Base-by-base conservation (phyloP, 768 basidiomycete species). In the Suillus tomentosus region DNA sequence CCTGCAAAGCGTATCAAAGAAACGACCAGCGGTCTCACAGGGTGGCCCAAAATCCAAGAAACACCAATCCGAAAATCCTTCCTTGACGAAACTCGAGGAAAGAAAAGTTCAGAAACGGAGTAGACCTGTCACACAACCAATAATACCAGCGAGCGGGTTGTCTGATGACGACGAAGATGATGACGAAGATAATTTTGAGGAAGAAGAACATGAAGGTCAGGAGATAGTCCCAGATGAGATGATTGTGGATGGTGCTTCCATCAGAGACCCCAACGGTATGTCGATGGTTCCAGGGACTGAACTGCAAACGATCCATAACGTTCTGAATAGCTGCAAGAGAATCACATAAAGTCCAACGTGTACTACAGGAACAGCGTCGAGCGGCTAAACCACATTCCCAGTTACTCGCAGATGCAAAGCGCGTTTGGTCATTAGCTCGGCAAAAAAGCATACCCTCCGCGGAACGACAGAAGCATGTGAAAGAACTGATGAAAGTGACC, bases 311-410 rank as follows among this genome's bases (percentile, higher is more conserved):
- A 9, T n/a, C 2, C 37, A 48, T 53, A 54, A 34, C 40, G 8
- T 13, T 51, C 54, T 31, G 31, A 66, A 2, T 50, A 91, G 91
- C 84, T 66, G 76, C 85, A 19, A 82, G 83, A 50, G 90, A 93
- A 76, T 83, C 88, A 0, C 92, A 92, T 64, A 87, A 87, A 72
- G 86, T 79, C 0, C 92, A 94, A 73, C 87, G 87, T 59, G 80
- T 70, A 9, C 73, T 94, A 0, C 84, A 84, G 24, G 85, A 86
- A 27, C 88, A 92, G 68, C 87, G 94, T 13, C 85, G 83, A 50
- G 90, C 90, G 0, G 82, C 89, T 3, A 94, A 92, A 75, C 92
- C 92, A 0, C 86, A 95, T 72, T 89, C 91, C 0, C 77, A 80
- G 8, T 74, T 95, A 1, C 84, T 95, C 39, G 74, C 75, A 11